Conservation (phyloP, 2,329 filamentous ascomycete species). For the Aspergillus fumigatiaffinis region DNA sequence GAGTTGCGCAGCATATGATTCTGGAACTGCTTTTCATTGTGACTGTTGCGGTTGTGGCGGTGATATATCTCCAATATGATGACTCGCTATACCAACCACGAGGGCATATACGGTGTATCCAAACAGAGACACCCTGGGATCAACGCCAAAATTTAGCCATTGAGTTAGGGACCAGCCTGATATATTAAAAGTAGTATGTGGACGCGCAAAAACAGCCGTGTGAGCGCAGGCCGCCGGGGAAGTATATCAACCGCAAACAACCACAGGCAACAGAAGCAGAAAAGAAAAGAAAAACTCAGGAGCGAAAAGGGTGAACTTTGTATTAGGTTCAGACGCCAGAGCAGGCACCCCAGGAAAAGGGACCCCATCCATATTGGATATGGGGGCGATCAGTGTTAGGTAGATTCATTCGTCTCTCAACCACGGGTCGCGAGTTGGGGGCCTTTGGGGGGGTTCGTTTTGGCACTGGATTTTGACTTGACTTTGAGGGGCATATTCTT, state of each 20-base stretch:
- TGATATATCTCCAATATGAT: background rate
- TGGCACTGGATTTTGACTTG: background rate
- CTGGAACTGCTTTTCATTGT: conserved; percentile 32
- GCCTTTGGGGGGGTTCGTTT: background rate
- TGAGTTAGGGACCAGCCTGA: background rate
- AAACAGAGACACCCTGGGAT: background rate
- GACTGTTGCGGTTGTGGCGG: conserved; percentile 2
- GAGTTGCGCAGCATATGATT: conserved; percentile 20
- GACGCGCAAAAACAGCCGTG: background rate
- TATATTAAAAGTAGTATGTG: background rate
- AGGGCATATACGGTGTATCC: background rate
- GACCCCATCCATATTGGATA: background rate
- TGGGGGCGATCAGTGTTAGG: background rate
- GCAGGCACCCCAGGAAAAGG: background rate
- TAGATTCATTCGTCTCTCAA: background rate
- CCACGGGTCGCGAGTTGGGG: background rate
- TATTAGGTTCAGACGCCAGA: background rate
- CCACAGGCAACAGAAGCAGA: background rate
- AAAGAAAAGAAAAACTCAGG: background rate
- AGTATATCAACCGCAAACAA: background rate
- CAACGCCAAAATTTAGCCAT: background rate
- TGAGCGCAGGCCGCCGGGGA: background rate
- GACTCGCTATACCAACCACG: background rate
- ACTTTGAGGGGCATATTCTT: background rate
- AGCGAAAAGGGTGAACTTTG: background rate